Evolutionary conservation across 768 basidiomycete genomes (phyloP), one percentile per base, ranked within the genome.

Genomic region (Neoboletus subvelutipes): DNA sequence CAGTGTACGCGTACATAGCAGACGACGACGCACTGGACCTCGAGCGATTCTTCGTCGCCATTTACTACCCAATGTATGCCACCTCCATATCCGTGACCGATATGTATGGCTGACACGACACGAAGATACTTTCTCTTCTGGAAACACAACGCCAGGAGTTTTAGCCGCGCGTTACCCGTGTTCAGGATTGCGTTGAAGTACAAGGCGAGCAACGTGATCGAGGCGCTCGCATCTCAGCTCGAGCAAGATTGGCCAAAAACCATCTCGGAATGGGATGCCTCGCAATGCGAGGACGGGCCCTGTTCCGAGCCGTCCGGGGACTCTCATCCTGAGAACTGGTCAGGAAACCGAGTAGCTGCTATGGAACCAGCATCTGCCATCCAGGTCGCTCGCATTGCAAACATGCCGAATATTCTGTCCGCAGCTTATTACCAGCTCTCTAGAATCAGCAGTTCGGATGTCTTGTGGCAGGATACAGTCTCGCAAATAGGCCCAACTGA

Each of bases 181-280:
- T 43, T 57, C 46, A 47, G 34, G 46, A 42, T 57, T 24, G 56
- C 56, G 10, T n/a, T 48, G 11, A 57, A 57, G 31, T 57, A 54
- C 20, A 15, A 41, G 29, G 55, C 55, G 17, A 33, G 8, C 29
- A 37, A 22, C 29, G 50, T 56, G 3, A 56, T 56, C 17, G 55
- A 56, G 29, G 50, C 50, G 3, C 50, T 56, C 17, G 50, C 50
- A 4, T 45, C 50, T 46, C 55, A 56, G 26, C 50, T 56, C 26
- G 55, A 56, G 50, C 43, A 56, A 28, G 55, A 56, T n/a, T 52
- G 50, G 55, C 55, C 55, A n/a, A 31, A 20, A 37, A 52, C 43
- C 37, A 46, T 56, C 6, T 46, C 45, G 2, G 55, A 56, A 46
- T 56, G 53, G 53, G 53, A 54, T 29, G 53, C 45, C 24, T 54